Conservation (phyloP, 2,329 filamentous ascomycete species). For the Claviceps sp. region DNA sequence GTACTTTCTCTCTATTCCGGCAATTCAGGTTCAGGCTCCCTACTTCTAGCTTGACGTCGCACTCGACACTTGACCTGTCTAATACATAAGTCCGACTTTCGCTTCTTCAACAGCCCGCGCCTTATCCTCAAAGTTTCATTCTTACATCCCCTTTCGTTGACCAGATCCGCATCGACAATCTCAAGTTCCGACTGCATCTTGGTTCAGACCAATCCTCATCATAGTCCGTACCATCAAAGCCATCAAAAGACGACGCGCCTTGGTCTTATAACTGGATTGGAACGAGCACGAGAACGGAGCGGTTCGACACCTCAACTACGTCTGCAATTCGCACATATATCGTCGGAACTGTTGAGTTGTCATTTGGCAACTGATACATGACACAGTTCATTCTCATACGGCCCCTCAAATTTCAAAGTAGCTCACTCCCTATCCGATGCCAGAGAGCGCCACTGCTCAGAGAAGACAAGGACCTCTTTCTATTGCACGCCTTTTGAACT, state of each 20-base stretch:
- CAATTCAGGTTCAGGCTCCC: background rate
- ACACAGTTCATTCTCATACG: slow-evolving; percentile 16
- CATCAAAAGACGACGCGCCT: background rate
- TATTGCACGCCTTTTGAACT: too few species aligned
- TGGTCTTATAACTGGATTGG: background rate
- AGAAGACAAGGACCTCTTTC: too few species aligned
- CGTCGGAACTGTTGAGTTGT: slow-evolving; percentile 22
- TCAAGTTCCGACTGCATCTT: too few species aligned
- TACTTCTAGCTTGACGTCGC: background rate
- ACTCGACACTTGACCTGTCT: background rate
- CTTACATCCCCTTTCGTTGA: background rate
- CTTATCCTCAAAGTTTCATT: background rate
- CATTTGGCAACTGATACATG: slow-evolving; percentile 19
- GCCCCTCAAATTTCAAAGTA: slow-evolving; percentile 15
- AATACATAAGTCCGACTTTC: background rate
- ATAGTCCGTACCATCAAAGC: background rate
- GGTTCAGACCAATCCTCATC: background rate
- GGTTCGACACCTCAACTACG: slow-evolving; percentile 1
- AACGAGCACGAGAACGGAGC: background rate
- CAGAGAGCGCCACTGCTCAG: too few species aligned
- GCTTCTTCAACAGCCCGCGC: background rate
- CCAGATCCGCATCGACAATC: background rate
- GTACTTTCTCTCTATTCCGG: background rate
- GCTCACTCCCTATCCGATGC: too few species aligned
- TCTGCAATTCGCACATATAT: background rate